Percentiles rank a stretch among this genome's conserved stretches.
Evolutionary conservation across 345 rosid species (phyloP).

Genomic region (Xanthoceras sorbifolium): DNA sequence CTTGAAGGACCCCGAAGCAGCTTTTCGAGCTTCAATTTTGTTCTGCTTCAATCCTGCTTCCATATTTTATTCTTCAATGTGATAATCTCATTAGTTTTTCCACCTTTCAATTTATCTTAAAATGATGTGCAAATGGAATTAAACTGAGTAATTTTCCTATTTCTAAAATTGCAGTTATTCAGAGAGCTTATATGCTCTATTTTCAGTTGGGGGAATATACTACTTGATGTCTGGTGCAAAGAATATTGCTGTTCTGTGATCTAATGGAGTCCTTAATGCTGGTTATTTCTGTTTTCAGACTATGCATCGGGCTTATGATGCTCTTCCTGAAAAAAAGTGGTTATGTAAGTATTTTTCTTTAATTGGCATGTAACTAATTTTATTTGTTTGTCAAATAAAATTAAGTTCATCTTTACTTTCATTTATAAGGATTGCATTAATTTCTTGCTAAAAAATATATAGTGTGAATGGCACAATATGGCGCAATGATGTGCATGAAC

Average conservation of each 20-base stretch:
- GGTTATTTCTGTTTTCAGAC: slow-evolving; percentile 89
- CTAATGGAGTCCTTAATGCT: slow-evolving; percentile 93
- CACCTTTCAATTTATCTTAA: not conserved
- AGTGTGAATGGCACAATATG: too few relatives aligned
- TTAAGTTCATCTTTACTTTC: too few relatives aligned
- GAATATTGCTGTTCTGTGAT: slow-evolving; percentile 66
- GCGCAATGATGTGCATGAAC: too few relatives aligned
- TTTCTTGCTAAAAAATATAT: too few relatives aligned
- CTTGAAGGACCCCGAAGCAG: slow-evolving; percentile 66
- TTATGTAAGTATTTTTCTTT: slow-evolving; percentile 48
- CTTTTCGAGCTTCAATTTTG: slow-evolving; percentile 67
- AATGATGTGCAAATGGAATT: not conserved
- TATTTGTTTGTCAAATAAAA: not conserved
- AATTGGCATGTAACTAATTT: not conserved
- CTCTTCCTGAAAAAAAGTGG: slow-evolving; percentile 45
- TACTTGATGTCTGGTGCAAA: slow-evolving; percentile 60
- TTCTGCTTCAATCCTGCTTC: slow-evolving; percentile 96
- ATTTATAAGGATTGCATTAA: not conserved
- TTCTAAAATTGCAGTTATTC: slow-evolving; percentile 62
- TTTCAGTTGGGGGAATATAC: slow-evolving; percentile 79
- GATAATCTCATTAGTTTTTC: slow-evolving; percentile 30
- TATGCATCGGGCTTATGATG: slow-evolving; percentile 72
- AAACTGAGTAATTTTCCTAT: slow-evolving; percentile 12
- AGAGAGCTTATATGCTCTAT: slow-evolving; percentile 75
- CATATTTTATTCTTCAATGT: slow-evolving; percentile 84